Evolutionary conservation across 2,329 filamentous ascomycete genomes (phyloP).

Genomic region (Endocalyx cinctus): DNA sequence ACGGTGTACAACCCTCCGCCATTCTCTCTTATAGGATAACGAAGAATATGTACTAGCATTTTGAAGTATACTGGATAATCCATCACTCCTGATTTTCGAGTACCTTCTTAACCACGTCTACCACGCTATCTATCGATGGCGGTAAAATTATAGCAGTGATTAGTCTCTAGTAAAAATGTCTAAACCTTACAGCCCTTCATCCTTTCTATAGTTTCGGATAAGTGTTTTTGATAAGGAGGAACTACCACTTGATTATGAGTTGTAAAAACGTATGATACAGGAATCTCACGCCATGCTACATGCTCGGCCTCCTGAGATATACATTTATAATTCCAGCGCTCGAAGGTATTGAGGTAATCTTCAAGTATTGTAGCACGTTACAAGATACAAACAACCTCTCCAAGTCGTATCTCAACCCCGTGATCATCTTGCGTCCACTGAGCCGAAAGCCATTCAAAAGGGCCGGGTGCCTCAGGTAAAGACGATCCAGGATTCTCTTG

Average conservation of each 20-base stretch:
- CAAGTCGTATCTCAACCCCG: no score
- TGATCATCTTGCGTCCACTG: no score
- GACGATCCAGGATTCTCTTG: no score
- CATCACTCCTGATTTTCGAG: no score
- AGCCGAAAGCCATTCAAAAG: no score
- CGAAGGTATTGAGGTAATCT: background rate
- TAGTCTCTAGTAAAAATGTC: background rate
- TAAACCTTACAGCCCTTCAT: background rate
- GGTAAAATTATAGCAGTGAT: background rate
- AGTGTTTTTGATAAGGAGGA: background rate
- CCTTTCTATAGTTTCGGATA: background rate
- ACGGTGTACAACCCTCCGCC: no score
- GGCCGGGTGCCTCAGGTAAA: no score
- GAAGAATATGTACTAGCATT: no score
- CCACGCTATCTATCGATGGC: background rate
- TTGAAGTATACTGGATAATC: no score
- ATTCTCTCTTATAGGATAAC: no score
- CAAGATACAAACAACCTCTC: no score
- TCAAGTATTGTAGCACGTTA: no score
- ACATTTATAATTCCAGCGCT: slow-evolving; percentile 1
- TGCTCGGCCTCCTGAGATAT: background rate
- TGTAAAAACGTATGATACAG: background rate
- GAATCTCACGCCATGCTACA: slow-evolving; percentile 2
- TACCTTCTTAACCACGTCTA: background rate
- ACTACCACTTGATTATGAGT: background rate